These are phyloP conservation scores for Fusarium anguioides DNA, from an alignment of 2,329 filamentous ascomycete genomes.

Conservation along the genomic window DNA sequence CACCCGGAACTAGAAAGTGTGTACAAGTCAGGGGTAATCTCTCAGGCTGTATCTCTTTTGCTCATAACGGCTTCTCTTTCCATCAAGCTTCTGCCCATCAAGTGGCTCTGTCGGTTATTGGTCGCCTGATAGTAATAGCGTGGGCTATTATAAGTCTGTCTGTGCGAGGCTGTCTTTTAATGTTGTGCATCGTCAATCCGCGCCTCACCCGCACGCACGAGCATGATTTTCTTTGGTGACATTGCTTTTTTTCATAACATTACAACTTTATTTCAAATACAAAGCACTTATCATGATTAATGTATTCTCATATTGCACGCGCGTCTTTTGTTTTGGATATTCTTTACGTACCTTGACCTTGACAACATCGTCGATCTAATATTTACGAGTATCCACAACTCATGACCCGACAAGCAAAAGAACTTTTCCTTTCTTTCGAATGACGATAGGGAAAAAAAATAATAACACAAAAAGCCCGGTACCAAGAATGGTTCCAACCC, in stretches of 20 bases:
- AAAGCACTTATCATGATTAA: too few species aligned
- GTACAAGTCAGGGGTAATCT: conserved; percentile 37
- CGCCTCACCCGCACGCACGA: conserved; percentile 40
- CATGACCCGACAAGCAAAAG: conserved; percentile 30
- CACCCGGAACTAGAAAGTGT: conserved; percentile 19
- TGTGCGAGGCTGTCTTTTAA: conserved; percentile 30
- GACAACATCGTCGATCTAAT: conserved; percentile 25
- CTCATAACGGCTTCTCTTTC: conserved; percentile 26
- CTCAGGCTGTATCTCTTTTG: background rate
- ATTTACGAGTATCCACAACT: conserved; percentile 23
- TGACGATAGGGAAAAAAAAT: too few species aligned
- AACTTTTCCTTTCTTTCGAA: conserved; percentile 18
- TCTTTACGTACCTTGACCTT: background rate
- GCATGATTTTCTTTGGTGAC: conserved; percentile 11
- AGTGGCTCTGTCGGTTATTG: background rate
- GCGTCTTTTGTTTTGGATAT: too few species aligned
- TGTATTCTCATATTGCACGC: too few species aligned
- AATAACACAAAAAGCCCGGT: too few species aligned
- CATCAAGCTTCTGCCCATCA: conserved; percentile 30
- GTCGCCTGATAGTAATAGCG: conserved; percentile 20
- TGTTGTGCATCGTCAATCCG: conserved; percentile 39
- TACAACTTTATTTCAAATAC: conserved; percentile 1
- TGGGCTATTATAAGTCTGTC: conserved; percentile 34
- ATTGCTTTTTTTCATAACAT: background rate
- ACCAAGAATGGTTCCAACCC: conserved; percentile 41